Conservation (phyloP, 192 early-diverging fungal genomes). For the Backusella mclennaniae region DNA sequence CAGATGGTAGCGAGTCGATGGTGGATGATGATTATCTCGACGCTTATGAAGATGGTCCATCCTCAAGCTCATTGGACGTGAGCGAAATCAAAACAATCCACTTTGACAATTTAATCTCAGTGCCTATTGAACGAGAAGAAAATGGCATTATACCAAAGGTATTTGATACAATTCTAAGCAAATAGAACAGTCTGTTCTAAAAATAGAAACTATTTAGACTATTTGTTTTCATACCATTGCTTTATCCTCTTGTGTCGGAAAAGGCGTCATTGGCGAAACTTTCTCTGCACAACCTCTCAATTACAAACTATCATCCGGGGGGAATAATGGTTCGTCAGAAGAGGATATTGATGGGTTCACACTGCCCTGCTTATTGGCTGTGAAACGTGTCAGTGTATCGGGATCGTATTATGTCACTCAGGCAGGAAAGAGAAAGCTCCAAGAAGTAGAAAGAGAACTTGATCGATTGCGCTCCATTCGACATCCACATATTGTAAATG, state of each 20-base stretch:
- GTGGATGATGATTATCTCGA: conserved; percentile 25
- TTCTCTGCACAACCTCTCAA: conserved; percentile 35
- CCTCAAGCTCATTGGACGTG: neutral
- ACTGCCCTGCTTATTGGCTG: conserved; percentile 18
- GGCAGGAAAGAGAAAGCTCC: conserved; percentile 53
- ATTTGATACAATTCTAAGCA: neutral
- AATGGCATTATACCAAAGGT: conserved; percentile 22
- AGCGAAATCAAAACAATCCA: conserved; percentile 24
- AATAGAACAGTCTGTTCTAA: neutral
- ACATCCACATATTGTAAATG: conserved; percentile 56
- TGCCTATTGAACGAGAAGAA: conserved; percentile 20
- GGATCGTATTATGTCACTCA: conserved; percentile 46
- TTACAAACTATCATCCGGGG: conserved; percentile 16
- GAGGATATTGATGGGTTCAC: neutral
- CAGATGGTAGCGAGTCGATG: conserved; percentile 11
- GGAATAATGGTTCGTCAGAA: neutral
- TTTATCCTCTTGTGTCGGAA: conserved; percentile 33
- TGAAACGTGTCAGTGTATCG: conserved; percentile 42
- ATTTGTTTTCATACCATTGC: conserved; percentile 32
- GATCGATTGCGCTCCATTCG: conserved; percentile 55
- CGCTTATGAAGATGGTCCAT: neutral
- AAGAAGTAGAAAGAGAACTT: conserved; percentile 58
- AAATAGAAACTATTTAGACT: conserved; percentile 10
- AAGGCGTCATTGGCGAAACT: conserved; percentile 26
- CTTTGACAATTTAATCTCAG: conserved; percentile 32